These are phyloP conservation scores for Ceratocystiopsis sp. DNA, from an alignment of 2,329 filamentous ascomycete species.

Conservation along the genomic window DNA sequence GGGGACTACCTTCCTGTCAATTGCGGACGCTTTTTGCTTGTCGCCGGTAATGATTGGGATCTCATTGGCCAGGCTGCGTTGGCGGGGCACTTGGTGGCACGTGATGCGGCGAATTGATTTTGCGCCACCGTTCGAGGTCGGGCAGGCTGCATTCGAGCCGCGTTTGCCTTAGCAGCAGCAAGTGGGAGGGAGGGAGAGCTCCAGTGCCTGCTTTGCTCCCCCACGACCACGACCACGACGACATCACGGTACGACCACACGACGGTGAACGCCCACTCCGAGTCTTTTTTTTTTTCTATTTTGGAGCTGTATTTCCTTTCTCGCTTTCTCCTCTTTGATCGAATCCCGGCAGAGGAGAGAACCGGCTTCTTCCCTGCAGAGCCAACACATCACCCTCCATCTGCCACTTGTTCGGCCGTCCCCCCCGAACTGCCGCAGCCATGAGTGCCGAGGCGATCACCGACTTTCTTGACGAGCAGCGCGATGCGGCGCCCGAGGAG, in stretches of 20 bases:
- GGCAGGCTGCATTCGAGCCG: slow-evolving; percentile 26
- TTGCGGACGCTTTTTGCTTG: slow-evolving; percentile 5
- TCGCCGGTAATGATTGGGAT: slow-evolving; percentile 8
- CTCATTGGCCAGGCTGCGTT: slow-evolving; percentile 6
- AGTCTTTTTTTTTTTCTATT: too few species aligned
- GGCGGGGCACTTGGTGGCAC: background rate
- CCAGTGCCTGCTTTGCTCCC: background rate
- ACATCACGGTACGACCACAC: too few species aligned
- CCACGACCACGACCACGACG: too few species aligned
- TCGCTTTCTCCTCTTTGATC: too few species aligned
- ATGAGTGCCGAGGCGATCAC: slow-evolving; percentile 83
- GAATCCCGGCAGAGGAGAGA: background rate
- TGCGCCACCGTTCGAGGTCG: slow-evolving; percentile 4
- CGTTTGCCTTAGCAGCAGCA: slow-evolving; percentile 13
- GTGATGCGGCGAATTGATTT: slow-evolving; percentile 5
- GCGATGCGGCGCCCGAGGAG: slow-evolving; percentile 72
- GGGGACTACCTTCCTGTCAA: slow-evolving; percentile 3
- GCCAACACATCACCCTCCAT: background rate
- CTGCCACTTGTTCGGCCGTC: background rate
- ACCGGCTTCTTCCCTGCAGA: background rate
- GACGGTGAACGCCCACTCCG: too few species aligned
- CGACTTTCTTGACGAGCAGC: slow-evolving; percentile 82
- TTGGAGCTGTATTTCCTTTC: too few species aligned
- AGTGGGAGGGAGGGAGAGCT: background rate
- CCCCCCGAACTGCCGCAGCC: slow-evolving; percentile 6